Conservation (phyloP, 345 rosid species). For the Punica granatum region DNA sequence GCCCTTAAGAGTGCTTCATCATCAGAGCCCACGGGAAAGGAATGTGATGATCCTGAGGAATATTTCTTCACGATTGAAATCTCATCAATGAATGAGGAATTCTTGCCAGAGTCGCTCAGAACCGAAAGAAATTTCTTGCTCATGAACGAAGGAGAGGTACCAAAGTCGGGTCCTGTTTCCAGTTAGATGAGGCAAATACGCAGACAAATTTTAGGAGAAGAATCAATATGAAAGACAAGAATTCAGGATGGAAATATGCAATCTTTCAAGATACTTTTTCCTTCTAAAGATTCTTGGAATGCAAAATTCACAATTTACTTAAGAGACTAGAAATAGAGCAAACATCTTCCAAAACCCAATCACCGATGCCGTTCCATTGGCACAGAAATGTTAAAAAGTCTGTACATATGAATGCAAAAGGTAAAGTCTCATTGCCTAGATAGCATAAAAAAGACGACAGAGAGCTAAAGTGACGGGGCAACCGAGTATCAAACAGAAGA, state of each 20-base stretch:
- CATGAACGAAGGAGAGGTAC: constrained; percentile 57
- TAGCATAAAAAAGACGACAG: no score
- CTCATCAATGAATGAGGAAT: constrained; percentile 68
- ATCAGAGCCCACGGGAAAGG: constrained; percentile 74
- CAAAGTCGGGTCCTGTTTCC: constrained; percentile 81
- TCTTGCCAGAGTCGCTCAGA: constrained; percentile 60
- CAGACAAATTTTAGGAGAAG: background rate
- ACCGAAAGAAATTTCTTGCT: constrained; percentile 61
- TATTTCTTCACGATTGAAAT: constrained; percentile 60
- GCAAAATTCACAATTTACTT: background rate
- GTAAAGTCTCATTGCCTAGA: no score
- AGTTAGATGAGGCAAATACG: background rate
- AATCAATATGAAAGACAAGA: background rate
- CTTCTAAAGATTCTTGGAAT: background rate
- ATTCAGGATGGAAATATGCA: no score
- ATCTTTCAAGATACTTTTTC: no score
- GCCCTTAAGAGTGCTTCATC: constrained; percentile 79
- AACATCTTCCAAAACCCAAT: no score
- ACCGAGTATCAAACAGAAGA: no score
- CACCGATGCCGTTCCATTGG: no score
- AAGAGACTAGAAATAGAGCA: no score
- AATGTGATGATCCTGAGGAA: constrained; percentile 65
- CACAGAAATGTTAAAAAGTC: no score
- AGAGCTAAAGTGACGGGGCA: no score
- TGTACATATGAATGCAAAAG: no score